phyloP scores from a whole-genome alignment of 2,329 filamentous ascomycete species.

The Chrysoporthe puriensis region DNA sequence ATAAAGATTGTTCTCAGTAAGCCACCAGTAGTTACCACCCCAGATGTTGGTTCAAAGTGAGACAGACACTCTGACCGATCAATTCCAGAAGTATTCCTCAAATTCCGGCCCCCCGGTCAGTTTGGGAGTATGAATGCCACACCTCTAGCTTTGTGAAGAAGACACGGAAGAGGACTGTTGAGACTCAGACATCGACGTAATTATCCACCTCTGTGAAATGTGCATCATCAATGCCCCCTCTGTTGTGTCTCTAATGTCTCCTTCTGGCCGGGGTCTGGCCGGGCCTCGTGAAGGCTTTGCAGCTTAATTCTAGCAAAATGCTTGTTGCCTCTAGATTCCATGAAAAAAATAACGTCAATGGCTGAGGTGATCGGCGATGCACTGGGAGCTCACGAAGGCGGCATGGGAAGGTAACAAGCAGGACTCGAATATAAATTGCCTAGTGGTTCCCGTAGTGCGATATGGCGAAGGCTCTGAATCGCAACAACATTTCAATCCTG shows the following conservation, averaged over 20 bases:
- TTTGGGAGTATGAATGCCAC: neutral
- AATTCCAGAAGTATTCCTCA: neutral
- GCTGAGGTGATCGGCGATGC: neutral
- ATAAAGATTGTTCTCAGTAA: neutral
- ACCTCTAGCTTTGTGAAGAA: neutral
- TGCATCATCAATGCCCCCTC: neutral
- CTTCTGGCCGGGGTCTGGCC: neutral
- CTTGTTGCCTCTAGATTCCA: neutral
- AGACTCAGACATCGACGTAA: neutral
- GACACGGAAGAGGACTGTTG: neutral
- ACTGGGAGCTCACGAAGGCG: neutral
- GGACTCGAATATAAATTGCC: constrained; percentile 4
- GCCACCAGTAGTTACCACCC: neutral
- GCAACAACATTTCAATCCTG: neutral
- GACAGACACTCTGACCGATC: neutral
- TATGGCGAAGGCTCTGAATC: neutral
- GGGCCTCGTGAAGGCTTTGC: neutral
- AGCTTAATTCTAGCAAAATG: neutral
- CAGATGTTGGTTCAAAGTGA: neutral
- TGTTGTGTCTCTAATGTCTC: neutral
- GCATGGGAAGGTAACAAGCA: neutral
- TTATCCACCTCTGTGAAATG: neutral
- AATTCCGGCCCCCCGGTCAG: neutral
- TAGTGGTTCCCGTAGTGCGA: neutral
- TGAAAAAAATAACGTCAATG: neutral